Evolutionary conservation across 2,329 filamentous ascomycete genomes (phyloP).

Genomic region (Cadophora sp.): DNA sequence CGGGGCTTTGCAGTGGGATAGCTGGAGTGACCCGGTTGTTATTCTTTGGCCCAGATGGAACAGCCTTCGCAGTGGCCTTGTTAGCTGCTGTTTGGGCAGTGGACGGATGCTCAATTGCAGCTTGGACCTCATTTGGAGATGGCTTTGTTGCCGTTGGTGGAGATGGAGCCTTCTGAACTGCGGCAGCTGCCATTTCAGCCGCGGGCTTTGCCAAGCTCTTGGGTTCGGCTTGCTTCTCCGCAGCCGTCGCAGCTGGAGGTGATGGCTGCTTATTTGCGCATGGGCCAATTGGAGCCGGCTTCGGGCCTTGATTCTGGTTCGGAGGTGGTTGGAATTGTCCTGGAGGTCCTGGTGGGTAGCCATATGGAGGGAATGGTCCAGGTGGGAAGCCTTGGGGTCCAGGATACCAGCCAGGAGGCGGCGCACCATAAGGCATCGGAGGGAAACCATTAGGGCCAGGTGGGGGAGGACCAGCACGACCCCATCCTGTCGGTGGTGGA

Average conservation of each 20-base stretch:
- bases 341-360: conserved; percentile 67
- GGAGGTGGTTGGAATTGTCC: conserved; percentile 63
- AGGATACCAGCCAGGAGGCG: conserved; percentile 76
- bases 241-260: conserved; percentile 51
- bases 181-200: conserved; percentile 44
- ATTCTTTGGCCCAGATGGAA: conserved; percentile 41
- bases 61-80: conserved; percentile 16
- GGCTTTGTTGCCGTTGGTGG: conserved; percentile 75
- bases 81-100: conserved; percentile 27
- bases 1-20: conserved; percentile 64
- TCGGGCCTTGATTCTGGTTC: conserved; percentile 38
- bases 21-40: conserved; percentile 65
- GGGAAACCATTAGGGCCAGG: conserved; percentile 71
- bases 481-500: conserved; percentile 57
- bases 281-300: conserved; percentile 60
- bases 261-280: conserved; percentile 55
- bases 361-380: conserved; percentile 57
- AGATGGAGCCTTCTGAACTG: conserved; percentile 58
- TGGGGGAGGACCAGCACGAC: conserved; percentile 59
- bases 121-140: conserved; percentile 58
- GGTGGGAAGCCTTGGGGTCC: conserved; percentile 76
- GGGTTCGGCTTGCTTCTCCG: conserved; percentile 58
- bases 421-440: conserved; percentile 79
- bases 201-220: conserved; percentile 57
- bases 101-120: conserved; percentile 48